Percentiles rank a stretch among this genome's conserved stretches.
Evolutionary conservation across 2,329 filamentous ascomycete species (phyloP).

Genomic region (Penicillium corylophilum): DNA sequence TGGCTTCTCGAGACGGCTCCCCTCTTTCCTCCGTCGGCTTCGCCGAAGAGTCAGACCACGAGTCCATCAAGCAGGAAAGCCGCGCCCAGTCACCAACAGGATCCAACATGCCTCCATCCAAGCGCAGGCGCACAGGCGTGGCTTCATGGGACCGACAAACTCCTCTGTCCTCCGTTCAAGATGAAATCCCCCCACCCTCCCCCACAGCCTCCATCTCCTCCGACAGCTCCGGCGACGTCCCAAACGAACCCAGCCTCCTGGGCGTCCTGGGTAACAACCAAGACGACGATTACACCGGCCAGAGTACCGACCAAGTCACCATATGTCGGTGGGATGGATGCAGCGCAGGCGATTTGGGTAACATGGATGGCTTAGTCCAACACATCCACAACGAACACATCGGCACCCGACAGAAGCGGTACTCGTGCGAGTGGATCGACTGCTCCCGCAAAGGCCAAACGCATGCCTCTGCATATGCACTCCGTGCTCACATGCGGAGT

Average conservation of each 20-base stretch:
- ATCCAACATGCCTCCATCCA: conserved; percentile 47
- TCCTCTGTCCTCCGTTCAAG: conserved; percentile 46
- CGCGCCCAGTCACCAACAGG: conserved; percentile 46
- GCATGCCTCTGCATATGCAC: conserved; percentile 91
- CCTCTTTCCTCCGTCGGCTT: conserved; percentile 65
- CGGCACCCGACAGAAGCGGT: conserved; percentile 88
- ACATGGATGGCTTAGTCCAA: conserved; percentile 79
- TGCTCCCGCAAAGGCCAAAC: conserved; percentile 84
- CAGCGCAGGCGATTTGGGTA: conserved; percentile 65
- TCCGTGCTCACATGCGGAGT: conserved; percentile 96
- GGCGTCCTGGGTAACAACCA: conserved; percentile 42
- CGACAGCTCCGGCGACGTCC: conserved; percentile 84
- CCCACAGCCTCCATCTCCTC: conserved; percentile 75
- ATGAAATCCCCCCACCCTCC: conserved; percentile 44
- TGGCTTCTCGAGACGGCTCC: conserved; percentile 53
- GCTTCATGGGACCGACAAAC: conserved; percentile 51
- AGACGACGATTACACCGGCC: conserved; percentile 67
- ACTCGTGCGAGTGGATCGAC: conserved; percentile 96
- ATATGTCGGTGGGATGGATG: conserved; percentile 78
- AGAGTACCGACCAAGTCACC: conserved; percentile 71
- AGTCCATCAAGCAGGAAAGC: conserved; percentile 55
- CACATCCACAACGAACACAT: conserved; percentile 94
- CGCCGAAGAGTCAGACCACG: conserved; percentile 57
- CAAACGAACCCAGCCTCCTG: conserved; percentile 63
- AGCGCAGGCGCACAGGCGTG: conserved; percentile 48